These are phyloP conservation scores for Ascochyta viciae-villosae DNA, from an alignment of 2,329 filamentous ascomycete genomes.

Conservation along the genomic window DNA sequence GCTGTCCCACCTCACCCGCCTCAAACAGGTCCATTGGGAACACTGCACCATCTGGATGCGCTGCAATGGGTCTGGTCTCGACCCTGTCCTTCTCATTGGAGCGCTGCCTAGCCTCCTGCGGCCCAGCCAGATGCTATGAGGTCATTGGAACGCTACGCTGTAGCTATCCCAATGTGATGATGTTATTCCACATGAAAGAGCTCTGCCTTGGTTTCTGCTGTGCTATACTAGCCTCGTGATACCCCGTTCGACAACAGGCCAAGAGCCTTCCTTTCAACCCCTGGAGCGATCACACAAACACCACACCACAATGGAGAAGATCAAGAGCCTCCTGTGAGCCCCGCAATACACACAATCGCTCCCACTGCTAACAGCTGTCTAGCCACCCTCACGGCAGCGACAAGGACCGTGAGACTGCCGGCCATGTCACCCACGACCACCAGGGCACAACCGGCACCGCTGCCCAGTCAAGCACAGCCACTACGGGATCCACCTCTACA, in stretches of 20 bases:
- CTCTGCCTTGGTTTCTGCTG: slow-evolving; percentile 34
- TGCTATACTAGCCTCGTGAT: slow-evolving; percentile 4
- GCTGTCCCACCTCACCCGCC: slow-evolving; percentile 2
- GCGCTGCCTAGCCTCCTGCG: slow-evolving; percentile 26
- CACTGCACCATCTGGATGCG: neutral
- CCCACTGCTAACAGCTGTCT: slow-evolving; percentile 26
- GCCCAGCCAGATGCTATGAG: slow-evolving; percentile 7
- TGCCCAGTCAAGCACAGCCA: slow-evolving; percentile 2
- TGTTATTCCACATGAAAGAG: slow-evolving; percentile 21
- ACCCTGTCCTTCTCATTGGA: slow-evolving; percentile 24
- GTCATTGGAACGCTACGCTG: slow-evolving; percentile 13
- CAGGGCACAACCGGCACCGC: slow-evolving; percentile 23
- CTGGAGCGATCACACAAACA: slow-evolving; percentile 18
- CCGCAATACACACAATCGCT: neutral
- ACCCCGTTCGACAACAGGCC: slow-evolving; percentile 2
- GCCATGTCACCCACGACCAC: slow-evolving; percentile 23
- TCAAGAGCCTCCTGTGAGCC: slow-evolving; percentile 54
- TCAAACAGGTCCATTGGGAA: slow-evolving; percentile 5
- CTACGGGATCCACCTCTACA: neutral
- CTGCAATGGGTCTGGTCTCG: slow-evolving; percentile 22
- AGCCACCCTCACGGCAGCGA: slow-evolving; percentile 46
- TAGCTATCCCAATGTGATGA: slow-evolving; percentile 23
- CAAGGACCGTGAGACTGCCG: slow-evolving; percentile 42
- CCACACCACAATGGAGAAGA: slow-evolving; percentile 50
- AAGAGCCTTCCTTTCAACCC: slow-evolving; percentile 8